Conservation (phyloP, 768 basidiomycete genomes). For the Kwoniella europaea region DNA sequence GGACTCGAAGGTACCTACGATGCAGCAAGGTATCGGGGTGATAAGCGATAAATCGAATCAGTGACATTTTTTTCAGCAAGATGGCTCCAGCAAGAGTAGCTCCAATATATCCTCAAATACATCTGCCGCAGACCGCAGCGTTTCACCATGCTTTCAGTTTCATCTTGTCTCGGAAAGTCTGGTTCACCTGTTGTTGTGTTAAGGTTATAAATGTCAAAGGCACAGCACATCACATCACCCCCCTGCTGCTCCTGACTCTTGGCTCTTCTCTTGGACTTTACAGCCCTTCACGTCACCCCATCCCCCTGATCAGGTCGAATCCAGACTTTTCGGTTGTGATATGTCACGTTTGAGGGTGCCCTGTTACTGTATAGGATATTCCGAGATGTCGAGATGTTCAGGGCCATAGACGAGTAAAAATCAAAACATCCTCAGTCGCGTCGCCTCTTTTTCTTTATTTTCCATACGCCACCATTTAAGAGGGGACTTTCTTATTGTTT, state of each 20-base stretch:
- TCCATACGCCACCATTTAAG: neutral
- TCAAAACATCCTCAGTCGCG: constrained; percentile 1
- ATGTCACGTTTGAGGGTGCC: constrained; percentile 9
- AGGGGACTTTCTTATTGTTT: neutral
- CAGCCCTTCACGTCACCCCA: neutral
- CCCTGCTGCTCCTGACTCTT: neutral
- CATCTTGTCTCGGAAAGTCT: neutral
- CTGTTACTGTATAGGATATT: neutral
- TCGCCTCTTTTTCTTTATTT: neutral
- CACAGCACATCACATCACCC: neutral
- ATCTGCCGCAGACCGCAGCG: neutral
- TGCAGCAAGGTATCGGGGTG: too few species aligned
- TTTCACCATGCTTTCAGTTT: neutral
- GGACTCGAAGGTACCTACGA: too few species aligned
- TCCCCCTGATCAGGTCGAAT: neutral
- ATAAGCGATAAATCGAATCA: too few species aligned
- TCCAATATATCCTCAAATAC: neutral
- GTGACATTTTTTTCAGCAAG: too few species aligned
- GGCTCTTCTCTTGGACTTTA: neutral
- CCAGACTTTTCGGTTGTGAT: neutral
- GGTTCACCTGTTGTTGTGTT: neutral
- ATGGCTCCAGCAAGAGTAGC: too few species aligned
- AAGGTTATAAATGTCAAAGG: neutral
- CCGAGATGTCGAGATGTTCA: constrained; percentile 7
- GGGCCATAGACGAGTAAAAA: neutral